Conservation (phyloP, 495 filamentous ascomycete genomes). For the Cenococcum geophilum region DNA sequence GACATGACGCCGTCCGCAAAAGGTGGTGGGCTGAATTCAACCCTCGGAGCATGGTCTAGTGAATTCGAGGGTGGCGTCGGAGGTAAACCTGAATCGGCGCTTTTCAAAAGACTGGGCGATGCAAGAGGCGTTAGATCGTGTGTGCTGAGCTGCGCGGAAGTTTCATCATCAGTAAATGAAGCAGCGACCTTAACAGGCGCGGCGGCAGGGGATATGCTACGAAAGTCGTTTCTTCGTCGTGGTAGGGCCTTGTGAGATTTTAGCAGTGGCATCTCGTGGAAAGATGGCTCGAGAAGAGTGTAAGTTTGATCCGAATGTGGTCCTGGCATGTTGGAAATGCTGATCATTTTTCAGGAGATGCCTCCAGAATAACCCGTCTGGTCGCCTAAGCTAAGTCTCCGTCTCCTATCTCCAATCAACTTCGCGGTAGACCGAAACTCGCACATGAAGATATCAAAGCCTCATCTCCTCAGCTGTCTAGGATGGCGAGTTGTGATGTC, state of each 20-base stretch:
- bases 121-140: slow-evolving; percentile 13
- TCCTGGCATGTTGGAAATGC: slow-evolving; percentile 7
- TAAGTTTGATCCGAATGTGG: slow-evolving; percentile 2
- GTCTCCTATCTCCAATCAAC: slow-evolving; percentile 4
- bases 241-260: slow-evolving; percentile 3
- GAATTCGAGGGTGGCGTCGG: slow-evolving; percentile 29
- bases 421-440: neutral
- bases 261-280: neutral
- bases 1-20: slow-evolving; percentile 23
- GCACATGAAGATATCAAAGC: neutral
- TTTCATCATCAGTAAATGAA: slow-evolving; percentile 19
- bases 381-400: neutral
- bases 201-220: slow-evolving; percentile 1
- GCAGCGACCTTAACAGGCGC: neutral
- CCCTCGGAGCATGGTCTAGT: slow-evolving; percentile 10
- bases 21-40: slow-evolving; percentile 20
- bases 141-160: slow-evolving; percentile 6
- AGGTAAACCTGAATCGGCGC: slow-evolving; percentile 23
- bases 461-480: neutral
- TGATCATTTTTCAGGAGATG: neutral
- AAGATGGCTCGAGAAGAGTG: neutral
- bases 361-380: neutral
- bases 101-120: slow-evolving; percentile 18
- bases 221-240: slow-evolving; percentile 1
- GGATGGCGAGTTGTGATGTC: neutral